A percentile compares a stretch with the other conserved stretches of the same genome.
phyloP scores from a whole-genome alignment of 1,284 basidiomycete species.

The Naganishia sp. region DNA sequence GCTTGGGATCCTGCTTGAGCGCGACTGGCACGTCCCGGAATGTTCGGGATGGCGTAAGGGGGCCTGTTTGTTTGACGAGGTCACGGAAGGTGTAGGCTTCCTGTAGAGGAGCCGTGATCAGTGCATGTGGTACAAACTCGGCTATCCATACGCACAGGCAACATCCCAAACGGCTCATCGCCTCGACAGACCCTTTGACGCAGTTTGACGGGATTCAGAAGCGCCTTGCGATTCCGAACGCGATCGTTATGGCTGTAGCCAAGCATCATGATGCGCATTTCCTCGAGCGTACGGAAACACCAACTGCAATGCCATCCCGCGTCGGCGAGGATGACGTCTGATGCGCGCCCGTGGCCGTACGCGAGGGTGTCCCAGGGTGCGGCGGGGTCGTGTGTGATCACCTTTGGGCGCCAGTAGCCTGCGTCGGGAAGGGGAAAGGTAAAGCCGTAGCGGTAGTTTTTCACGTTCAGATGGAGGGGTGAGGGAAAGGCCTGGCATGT shows the following conservation, averaged over 20 bases:
- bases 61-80: constrained; percentile 36
- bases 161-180: constrained; percentile 42
- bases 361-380: constrained; percentile 60
- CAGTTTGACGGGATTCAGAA: constrained; percentile 32
- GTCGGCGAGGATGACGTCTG: constrained; percentile 62
- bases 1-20: constrained; percentile 34
- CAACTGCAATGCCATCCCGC: constrained; percentile 59
- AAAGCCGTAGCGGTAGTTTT: constrained; percentile 67
- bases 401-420: constrained; percentile 62
- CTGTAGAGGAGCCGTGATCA: constrained; percentile 13
- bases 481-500: constrained; percentile 61
- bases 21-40: constrained; percentile 37
- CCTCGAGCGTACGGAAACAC: constrained; percentile 40
- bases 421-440: constrained; percentile 59
- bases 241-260: constrained; percentile 44
- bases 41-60: constrained; percentile 18
- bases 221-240: constrained; percentile 28
- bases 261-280: constrained; percentile 41
- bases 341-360: constrained; percentile 46
- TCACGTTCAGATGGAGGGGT: constrained; percentile 65
- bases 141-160: constrained; percentile 36
- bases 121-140: background rate
- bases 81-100: constrained; percentile 41
- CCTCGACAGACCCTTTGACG: constrained; percentile 38
- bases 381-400: constrained; percentile 55